phyloP scores from a whole-genome alignment of 345 rosid species.

The Anastatica hierochuntica region DNA sequence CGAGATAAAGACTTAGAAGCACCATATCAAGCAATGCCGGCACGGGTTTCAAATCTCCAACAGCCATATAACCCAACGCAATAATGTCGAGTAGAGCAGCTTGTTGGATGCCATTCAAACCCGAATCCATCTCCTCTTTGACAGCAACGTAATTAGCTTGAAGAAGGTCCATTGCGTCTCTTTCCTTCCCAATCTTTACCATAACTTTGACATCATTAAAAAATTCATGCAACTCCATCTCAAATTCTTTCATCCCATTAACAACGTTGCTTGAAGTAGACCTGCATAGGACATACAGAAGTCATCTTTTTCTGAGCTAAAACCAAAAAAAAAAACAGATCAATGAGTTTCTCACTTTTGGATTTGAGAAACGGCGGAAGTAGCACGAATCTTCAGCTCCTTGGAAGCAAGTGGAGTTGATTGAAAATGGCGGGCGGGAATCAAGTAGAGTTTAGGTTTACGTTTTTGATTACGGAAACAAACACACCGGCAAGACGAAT shows the following conservation, averaged over 20 bases:
- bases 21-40: slow-evolving; percentile 46
- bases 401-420: slow-evolving; percentile 22
- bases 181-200: slow-evolving; percentile 44
- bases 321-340: neutral
- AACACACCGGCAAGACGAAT: slow-evolving; percentile 18
- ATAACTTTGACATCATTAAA: slow-evolving; percentile 26
- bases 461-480: slow-evolving; percentile 26
- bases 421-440: slow-evolving; percentile 22
- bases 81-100: slow-evolving; percentile 70
- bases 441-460: slow-evolving; percentile 27
- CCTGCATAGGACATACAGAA: slow-evolving; percentile 25
- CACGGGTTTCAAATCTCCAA: slow-evolving; percentile 55
- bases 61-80: slow-evolving; percentile 63
- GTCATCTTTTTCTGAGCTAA: neutral
- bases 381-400: slow-evolving; percentile 15
- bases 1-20: slow-evolving; percentile 7
- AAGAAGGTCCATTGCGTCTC: slow-evolving; percentile 62
- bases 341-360: slow-evolving; percentile 30
- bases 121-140: slow-evolving; percentile 51
- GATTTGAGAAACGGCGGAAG: slow-evolving; percentile 32
- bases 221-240: slow-evolving; percentile 60
- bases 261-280: slow-evolving; percentile 26
- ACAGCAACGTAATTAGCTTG: slow-evolving; percentile 72
- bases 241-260: slow-evolving; percentile 37
- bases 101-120: slow-evolving; percentile 55